Base-by-base conservation (phyloP, 306 rosid genomes). In the Fragaria iinumae region DNA sequence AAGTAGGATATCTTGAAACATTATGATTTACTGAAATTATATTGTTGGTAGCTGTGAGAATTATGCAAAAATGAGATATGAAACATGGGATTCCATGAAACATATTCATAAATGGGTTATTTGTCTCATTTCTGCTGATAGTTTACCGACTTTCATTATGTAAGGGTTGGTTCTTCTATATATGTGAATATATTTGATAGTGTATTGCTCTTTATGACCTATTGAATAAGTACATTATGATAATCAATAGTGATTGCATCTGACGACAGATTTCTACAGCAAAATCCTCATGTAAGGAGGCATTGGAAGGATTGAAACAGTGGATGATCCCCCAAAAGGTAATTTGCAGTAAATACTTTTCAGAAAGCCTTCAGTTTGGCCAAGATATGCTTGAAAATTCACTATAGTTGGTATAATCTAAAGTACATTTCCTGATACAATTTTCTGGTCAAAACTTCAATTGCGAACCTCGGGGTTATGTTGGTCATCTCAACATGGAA, bases 401-500 rank as follows among this genome's bases (percentile, higher is more conserved):
- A 73, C 32, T 29, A 14, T 27, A 77, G 69, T 71, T 81, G 21
- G n/a, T 57, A 53, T 14, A 56, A 41, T 44, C 32, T 69, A 11
- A 69, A 27, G 23, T 47, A 1, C 0, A 9, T 47, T 1, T 69
- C 4, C 50, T 4, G 38, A 41, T 34, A n/a, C 16, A 0, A 36
- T 48, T 82, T 87, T 79, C 83, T 90, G 96, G 96, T 89, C 71
- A 86, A 83, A 16, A 92, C 96, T 79, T 82, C 97, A 81, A 80
- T 92, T 63, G 65, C 96, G 49, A 92, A 79, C 97, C 97, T 49
- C 78, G 96, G 97, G 72, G 93, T 90, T 71, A 96, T 92, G 72
- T 73, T 92, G 88, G 90, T 92, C 83, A 89, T 92, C 86, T 89
- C 97, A 73, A 86, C 97, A 39, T 92, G 97, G 97, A 92, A 92